Base-by-base conservation (phyloP, 2,329 filamentous ascomycete genomes). In the Xylariales sp. region DNA sequence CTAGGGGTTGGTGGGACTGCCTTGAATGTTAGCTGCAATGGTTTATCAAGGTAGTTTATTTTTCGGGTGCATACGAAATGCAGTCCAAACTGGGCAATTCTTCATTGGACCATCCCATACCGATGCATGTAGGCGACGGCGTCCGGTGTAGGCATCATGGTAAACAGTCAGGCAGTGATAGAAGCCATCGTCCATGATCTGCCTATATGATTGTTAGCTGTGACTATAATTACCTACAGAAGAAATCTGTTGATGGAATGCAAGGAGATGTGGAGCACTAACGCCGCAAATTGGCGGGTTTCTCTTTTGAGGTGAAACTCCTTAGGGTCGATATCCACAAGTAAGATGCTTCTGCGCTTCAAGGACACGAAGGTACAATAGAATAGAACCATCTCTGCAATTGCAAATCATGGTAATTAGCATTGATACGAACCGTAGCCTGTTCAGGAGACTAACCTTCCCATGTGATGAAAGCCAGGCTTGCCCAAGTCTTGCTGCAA, bases 51-150 rank as follows among this genome's bases (percentile, higher is more conserved):
- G 15, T 10, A 10, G 17, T 20, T 3, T 37, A 23, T 27, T 8
- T 12, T 10, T 17, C 30, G 10, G n/a, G 33, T 32, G 49, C 69
- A 18, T 60, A 80, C 77, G 60, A 48, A 83, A 83, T 3, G 78
- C 77, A 3, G 78, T 82, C 78, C 78, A 83, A 7, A 83, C 67
- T 2, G 78, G 78, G 47, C 74, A 78, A 35, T 63, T 62, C 20
- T 61, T 63, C 34, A 79, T 51, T 36, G 72, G 67, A 3, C 75
- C 77, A n/a, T 72, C 68, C 63, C 66, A 70, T 0, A 77, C 68
- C 2, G 72, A 65, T 11, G 75, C 73, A 33, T 80, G 76, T 1
- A 83, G 67, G 11, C 78, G 70, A 3, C 74, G 40, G 3, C 69
- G 70, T 8, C 61, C 57, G 2, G 69, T 74, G 17, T 64, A 56